phyloP scores from a whole-genome alignment of 106 monocot genomes.

The Platanthera zijinensis region DNA sequence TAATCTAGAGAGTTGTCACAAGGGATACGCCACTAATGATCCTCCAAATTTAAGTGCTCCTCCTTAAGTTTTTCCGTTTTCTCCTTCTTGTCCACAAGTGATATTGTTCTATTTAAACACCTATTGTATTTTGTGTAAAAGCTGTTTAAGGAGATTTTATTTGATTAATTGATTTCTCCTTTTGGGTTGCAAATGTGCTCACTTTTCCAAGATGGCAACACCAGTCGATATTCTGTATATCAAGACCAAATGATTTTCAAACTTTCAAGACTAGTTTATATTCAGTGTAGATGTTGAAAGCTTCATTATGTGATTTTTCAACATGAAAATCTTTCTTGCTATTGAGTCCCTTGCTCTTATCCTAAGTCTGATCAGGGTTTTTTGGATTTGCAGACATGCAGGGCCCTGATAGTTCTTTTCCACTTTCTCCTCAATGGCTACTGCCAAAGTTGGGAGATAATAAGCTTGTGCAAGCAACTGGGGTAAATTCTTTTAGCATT shows the following conservation, averaged over 20 bases:
- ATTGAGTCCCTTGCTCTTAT: background rate
- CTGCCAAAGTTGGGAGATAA: slow-evolving; percentile 66
- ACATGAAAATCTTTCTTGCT: background rate
- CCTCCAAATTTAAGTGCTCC: background rate
- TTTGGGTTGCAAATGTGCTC: background rate
- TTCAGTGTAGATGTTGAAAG: background rate
- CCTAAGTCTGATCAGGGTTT: slow-evolving; percentile 1
- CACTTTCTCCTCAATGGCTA: slow-evolving; percentile 99
- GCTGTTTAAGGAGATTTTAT: background rate
- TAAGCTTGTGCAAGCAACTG: slow-evolving; percentile 34
- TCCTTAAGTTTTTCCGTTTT: background rate
- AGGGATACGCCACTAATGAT: no score
- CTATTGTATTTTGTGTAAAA: background rate
- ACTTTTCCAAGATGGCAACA: background rate
- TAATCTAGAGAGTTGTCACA: no score
- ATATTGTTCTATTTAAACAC: background rate
- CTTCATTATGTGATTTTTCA: background rate
- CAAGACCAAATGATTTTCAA: no score
- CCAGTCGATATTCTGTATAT: background rate
- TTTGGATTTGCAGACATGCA: slow-evolving; percentile 53
- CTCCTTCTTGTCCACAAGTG: background rate
- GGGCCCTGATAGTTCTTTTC: slow-evolving; percentile 48
- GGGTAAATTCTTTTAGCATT: slow-evolving; percentile 27
- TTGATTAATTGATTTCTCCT: background rate
- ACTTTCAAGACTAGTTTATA: background rate